Evolutionary conservation across 2,329 filamentous ascomycete species (phyloP), one percentile per base, ranked within the genome.

Genomic region (Sporothrix mexicana): DNA sequence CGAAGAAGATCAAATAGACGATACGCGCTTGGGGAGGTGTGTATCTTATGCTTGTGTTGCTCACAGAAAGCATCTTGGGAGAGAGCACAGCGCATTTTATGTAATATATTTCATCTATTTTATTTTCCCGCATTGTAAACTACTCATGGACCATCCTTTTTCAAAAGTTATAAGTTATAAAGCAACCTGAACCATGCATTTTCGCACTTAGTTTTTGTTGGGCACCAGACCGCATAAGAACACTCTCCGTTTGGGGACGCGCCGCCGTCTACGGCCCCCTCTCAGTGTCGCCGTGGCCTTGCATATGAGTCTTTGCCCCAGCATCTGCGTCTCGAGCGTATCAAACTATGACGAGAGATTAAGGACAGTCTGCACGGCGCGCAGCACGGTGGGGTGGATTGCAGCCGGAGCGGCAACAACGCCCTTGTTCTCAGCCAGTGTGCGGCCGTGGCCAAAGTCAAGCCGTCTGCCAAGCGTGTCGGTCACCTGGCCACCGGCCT

Each of bases 401-500:
- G 88, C 88, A 76, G 87, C 90, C 1, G 95, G 93, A 45, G 95
- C 94, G 47, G 95, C 96, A 76, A 99, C 90, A 41, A 99, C 93
- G 55, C 97, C 96, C 86, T 95, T 97, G 84, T 99, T 99, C 78
- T 91, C 89, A 78, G 89, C 90, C 78, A 99, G 85, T 53, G 95
- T 98, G 80, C 96, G 87, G 68, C 96, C 96, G 72, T 91, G 88
- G 78, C 90, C 89, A 82, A 99, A 99, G 82, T 99, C 92, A 73
- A 99, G 86, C 74, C 90, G 87, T 80, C 93, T 93, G 78, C 97
- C 96, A 74, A 92, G 87, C 55, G 94, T 92, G 82, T 99, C 97
- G 0, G 94, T 97, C 71, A 99, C 95, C 79, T 92, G 86, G 67
- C 96, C 97, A 69, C 96, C 96, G 2, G 96, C 94, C 83, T 99